Percentiles rank a stretch among this genome's conserved stretches.
phyloP scores from a whole-genome alignment of 257 asterid genomes.

The Salvia rosmarinus region DNA sequence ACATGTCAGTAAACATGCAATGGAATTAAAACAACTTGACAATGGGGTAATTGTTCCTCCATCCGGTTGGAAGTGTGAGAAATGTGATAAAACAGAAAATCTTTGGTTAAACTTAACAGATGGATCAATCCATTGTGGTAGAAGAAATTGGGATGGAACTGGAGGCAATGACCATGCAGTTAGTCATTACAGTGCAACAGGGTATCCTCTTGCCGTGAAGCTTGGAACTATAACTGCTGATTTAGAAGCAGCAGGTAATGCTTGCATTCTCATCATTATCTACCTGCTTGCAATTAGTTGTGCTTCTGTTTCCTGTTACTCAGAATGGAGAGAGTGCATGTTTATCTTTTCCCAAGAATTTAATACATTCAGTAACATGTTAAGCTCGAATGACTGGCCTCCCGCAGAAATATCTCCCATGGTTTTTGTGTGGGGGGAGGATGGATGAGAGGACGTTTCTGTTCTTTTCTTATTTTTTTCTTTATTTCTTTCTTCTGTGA shows the following conservation, averaged over 20 bases:
- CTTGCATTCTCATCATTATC: slow-evolving; percentile 30
- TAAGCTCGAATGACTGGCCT: slow-evolving; percentile 8
- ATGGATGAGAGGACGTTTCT: background rate
- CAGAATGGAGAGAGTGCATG: background rate
- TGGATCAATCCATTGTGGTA: slow-evolving; percentile 90
- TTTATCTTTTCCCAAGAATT: slow-evolving; percentile 12
- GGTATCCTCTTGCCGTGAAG: slow-evolving; percentile 93
- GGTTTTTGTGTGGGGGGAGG: slow-evolving; percentile 3
- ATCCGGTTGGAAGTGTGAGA: slow-evolving; percentile 92
- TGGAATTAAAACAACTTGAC: slow-evolving; percentile 80
- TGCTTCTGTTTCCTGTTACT: slow-evolving; percentile 15
- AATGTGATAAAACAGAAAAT: slow-evolving; percentile 90
- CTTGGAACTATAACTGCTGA: slow-evolving; percentile 98
- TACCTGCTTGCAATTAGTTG: slow-evolving; percentile 23
- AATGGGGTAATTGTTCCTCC: slow-evolving; percentile 86
- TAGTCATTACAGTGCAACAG: slow-evolving; percentile 65
- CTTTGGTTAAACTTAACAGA: slow-evolving; percentile 96
- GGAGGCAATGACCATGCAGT: slow-evolving; percentile 98
- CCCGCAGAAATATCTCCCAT: slow-evolving; percentile 2
- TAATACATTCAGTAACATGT: slow-evolving; percentile 18
- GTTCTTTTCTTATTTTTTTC: too few species aligned
- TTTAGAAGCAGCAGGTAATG: slow-evolving; percentile 91
- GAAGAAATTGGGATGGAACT: slow-evolving; percentile 91
- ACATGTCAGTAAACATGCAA: slow-evolving; percentile 71
- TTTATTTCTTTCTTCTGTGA: background rate